Conservation (phyloP, 73 alveolate genomes). For the Blepharisma japonicum region DNA sequence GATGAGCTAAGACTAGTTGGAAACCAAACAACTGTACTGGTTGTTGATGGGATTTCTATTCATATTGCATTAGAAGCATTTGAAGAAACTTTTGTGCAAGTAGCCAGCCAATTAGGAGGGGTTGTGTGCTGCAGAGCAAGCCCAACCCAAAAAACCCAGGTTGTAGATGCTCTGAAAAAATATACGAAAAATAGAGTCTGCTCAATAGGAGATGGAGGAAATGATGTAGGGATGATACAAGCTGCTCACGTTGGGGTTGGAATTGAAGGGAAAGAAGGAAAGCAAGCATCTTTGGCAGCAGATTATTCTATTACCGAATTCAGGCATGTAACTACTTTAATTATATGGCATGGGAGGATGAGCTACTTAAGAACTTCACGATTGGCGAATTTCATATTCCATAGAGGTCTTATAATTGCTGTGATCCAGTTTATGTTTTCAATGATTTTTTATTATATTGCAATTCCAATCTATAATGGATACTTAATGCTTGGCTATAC, state of each 20-base stretch:
- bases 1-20: slow-evolving; percentile 29
- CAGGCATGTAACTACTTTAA: slow-evolving; percentile 65
- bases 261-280: slow-evolving; percentile 92
- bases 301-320: slow-evolving; percentile 80
- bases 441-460: slow-evolving; percentile 77
- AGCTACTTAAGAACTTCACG: slow-evolving; percentile 77
- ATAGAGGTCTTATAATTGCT: slow-evolving; percentile 92
- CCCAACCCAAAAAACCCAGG: slow-evolving; percentile 90
- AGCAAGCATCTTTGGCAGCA: slow-evolving; percentile 87
- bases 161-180: slow-evolving; percentile 69
- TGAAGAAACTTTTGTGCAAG: slow-evolving; percentile 36
- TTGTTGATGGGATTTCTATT: slow-evolving; percentile 52
- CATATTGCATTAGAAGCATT: neutral
- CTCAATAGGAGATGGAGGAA: slow-evolving; percentile 98
- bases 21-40: slow-evolving; percentile 31
- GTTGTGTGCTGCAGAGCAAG: slow-evolving; percentile 90
- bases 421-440: slow-evolving; percentile 84
- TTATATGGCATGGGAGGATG: slow-evolving; percentile 96
- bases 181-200: slow-evolving; percentile 71
- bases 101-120: slow-evolving; percentile 49
- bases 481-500: slow-evolving; percentile 94
- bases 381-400: slow-evolving; percentile 68
- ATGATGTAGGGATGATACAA: slow-evolving; percentile 92
- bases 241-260: slow-evolving; percentile 94
- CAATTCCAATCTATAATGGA: slow-evolving; percentile 95